Evolutionary conservation across 306 rosid genomes (phyloP).

Genomic region (Senna siamea): DNA sequence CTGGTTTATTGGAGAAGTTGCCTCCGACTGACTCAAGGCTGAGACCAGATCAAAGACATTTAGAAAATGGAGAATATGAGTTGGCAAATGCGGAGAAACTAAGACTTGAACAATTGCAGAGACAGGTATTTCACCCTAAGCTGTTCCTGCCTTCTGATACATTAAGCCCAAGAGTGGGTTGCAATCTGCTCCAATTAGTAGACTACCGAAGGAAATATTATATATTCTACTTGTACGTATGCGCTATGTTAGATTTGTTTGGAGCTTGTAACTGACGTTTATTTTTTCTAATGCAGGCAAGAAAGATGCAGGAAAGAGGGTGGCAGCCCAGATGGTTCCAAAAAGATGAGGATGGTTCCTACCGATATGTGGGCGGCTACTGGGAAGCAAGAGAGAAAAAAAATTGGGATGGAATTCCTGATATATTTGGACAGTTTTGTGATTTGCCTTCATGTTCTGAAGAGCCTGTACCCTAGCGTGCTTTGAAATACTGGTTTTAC

Average conservation of each 20-base stretch:
- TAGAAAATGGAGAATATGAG: slow-evolving; percentile 96
- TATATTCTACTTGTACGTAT: slow-evolving; percentile 15
- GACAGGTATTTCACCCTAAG: slow-evolving; percentile 69
- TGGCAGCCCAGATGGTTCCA: slow-evolving; percentile 98
- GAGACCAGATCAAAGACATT: slow-evolving; percentile 96
- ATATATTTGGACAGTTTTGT: slow-evolving; percentile 76
- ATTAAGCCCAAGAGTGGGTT: slow-evolving; percentile 3
- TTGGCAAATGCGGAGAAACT: slow-evolving; percentile 91
- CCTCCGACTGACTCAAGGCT: slow-evolving; percentile 98
- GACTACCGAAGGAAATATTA: neutral
- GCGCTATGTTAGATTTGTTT: neutral
- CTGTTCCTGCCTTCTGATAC: slow-evolving; percentile 12
- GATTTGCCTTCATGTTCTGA: slow-evolving; percentile 70
- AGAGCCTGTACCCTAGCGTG: slow-evolving; percentile 43
- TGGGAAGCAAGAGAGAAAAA: slow-evolving; percentile 87
- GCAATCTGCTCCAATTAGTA: neutral
- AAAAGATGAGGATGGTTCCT: slow-evolving; percentile 87
- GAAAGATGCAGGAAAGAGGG: slow-evolving; percentile 97
- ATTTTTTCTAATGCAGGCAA: slow-evolving; percentile 63
- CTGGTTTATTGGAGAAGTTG: slow-evolving; percentile 69
- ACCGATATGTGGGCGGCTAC: slow-evolving; percentile 80
- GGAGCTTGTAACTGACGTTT: slow-evolving; percentile 24
- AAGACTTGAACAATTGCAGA: slow-evolving; percentile 93
- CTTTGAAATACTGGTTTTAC: slow-evolving; percentile 32
- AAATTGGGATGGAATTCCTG: slow-evolving; percentile 82